Percentiles rank a stretch among this genome's conserved stretches.
phyloP scores from a whole-genome alignment of 257 asterid species.

The Nicotiana tomentosiformis region DNA sequence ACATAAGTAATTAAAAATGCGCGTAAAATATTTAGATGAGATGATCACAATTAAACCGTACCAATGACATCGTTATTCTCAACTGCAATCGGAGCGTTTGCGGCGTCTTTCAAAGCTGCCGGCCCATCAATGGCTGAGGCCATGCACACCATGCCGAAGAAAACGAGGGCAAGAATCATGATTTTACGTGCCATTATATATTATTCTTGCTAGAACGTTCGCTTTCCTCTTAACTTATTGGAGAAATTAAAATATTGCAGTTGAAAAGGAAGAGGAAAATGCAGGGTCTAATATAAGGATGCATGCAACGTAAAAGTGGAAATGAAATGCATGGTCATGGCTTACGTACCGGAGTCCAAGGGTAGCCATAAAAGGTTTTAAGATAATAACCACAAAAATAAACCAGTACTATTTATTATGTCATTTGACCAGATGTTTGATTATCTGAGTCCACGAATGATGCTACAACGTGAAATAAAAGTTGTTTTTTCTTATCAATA shows the following conservation, averaged over 20 bases:
- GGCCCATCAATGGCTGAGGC: constrained; percentile 21
- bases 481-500: too few relatives aligned
- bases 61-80: constrained; percentile 25
- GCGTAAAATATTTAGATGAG: too few relatives aligned
- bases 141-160: constrained; percentile 40
- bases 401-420: too few relatives aligned
- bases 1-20: neutral
- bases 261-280: neutral
- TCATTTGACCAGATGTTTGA: too few relatives aligned
- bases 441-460: too few relatives aligned
- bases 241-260: constrained; percentile 2
- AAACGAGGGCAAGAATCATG: constrained; percentile 38
- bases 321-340: neutral
- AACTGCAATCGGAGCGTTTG: neutral
- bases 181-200: constrained; percentile 22
- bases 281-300: neutral
- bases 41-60: neutral
- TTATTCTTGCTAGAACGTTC: neutral
- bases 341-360: neutral
- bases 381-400: neutral
- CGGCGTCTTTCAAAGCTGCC: constrained; percentile 3
- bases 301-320: neutral
- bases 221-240: neutral
- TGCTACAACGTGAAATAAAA: too few relatives aligned
- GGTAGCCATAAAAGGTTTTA: neutral